Evolutionary conservation across 1,284 basidiomycete species (phyloP).

Genomic region (Schizophyllum commune): DNA sequence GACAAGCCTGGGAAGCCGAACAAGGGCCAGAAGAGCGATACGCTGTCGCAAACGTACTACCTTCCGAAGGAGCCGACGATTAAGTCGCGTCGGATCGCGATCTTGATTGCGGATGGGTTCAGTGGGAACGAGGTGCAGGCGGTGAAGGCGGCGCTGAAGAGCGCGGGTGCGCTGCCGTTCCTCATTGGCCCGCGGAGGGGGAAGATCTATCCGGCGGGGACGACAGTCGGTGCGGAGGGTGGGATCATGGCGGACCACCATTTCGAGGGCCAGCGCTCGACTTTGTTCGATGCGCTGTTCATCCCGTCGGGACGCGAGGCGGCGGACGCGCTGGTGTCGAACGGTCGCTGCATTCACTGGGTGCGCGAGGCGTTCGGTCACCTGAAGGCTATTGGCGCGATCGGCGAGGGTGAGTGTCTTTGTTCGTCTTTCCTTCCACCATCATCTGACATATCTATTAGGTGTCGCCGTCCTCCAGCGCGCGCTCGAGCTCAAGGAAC

Average conservation of each 20-base stretch:
- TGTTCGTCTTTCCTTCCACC: not conserved
- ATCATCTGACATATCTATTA: conserved; percentile 15
- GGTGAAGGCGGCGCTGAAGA: conserved; percentile 45
- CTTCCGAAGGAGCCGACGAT: conserved; percentile 57
- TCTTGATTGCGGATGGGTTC: conserved; percentile 71
- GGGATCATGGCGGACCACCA: conserved; percentile 57
- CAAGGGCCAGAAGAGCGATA: conserved; percentile 45
- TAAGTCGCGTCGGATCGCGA: conserved; percentile 61
- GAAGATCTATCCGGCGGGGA: conserved; percentile 36
- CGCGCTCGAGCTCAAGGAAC: conserved; percentile 37
- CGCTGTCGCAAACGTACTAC: conserved; percentile 57
- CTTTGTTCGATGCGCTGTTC: conserved; percentile 72
- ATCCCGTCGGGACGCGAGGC: conserved; percentile 60
- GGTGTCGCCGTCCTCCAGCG: conserved; percentile 42
- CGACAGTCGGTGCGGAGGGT: conserved; percentile 18
- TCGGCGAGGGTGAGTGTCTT: conserved; percentile 48
- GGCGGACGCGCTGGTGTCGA: conserved; percentile 40
- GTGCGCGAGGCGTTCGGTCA: conserved; percentile 75
- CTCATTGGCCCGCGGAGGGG: conserved; percentile 52
- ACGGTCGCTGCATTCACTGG: conserved; percentile 61
- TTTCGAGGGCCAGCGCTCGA: conserved; percentile 71
- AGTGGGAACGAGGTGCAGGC: conserved; percentile 49
- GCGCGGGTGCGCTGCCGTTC: conserved; percentile 50
- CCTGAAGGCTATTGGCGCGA: conserved; percentile 68
- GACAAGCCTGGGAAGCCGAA: conserved; percentile 40